Conservation (phyloP, 306 rosid species). For the Styphnolobium japonicum region DNA sequence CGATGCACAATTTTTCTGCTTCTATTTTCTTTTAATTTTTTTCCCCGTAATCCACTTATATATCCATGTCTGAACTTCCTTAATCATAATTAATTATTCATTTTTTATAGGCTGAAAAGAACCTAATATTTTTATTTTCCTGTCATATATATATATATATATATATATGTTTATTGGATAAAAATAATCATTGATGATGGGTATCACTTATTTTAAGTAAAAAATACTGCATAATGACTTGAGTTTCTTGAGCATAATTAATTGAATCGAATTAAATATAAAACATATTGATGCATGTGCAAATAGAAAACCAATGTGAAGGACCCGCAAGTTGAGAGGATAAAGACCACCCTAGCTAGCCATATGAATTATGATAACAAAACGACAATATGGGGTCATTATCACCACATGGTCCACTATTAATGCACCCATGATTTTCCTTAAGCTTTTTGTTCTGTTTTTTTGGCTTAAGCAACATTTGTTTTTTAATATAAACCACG, state of each 20-base stretch:
- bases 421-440: slow-evolving; percentile 27
- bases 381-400: slow-evolving; percentile 38
- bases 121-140: neutral
- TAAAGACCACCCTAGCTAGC: neutral
- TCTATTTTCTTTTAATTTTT: neutral
- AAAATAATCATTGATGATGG: neutral
- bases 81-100: neutral
- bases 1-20: neutral
- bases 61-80: neutral
- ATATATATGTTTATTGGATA: neutral
- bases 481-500: neutral
- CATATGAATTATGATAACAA: slow-evolving; percentile 19
- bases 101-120: neutral
- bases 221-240: neutral
- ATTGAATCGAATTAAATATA: neutral
- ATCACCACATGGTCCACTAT: slow-evolving; percentile 45
- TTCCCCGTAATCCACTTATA: neutral
- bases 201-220: neutral
- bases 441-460: slow-evolving; percentile 19
- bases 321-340: slow-evolving; percentile 22
- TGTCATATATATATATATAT: neutral
- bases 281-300: neutral
- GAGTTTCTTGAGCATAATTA: neutral
- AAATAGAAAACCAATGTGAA: slow-evolving; percentile 8
- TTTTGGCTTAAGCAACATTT: slow-evolving; percentile 12